Evolutionary conservation across 306 rosid genomes (phyloP).

Genomic region (Morella rubra): DNA sequence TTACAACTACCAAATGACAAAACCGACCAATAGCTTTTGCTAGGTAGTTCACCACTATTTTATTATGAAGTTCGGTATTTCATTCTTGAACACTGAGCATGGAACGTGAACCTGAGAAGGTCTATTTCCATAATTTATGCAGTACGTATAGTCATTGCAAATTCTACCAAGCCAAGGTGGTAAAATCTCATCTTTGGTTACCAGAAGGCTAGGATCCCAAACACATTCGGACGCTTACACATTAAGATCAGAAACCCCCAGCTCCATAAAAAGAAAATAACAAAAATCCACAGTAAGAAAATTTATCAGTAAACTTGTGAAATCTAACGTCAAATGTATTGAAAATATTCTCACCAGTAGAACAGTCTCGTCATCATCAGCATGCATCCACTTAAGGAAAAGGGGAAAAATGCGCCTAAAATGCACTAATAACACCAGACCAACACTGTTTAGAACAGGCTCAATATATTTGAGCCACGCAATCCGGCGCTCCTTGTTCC

Average conservation of each 20-base stretch:
- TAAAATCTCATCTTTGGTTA: background rate
- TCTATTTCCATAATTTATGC: constrained; percentile 1
- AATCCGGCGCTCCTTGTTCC: constrained; percentile 81
- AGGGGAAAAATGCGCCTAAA: constrained; percentile 85
- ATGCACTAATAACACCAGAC: constrained; percentile 77
- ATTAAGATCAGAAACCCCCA: background rate
- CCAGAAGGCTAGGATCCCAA: background rate
- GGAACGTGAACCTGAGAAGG: background rate
- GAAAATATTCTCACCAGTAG: constrained; percentile 55
- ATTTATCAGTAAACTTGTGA: constrained; percentile 4
- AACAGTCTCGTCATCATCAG: constrained; percentile 83
- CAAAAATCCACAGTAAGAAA: background rate
- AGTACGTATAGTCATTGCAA: background rate
- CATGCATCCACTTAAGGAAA: constrained; percentile 87
- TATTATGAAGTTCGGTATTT: background rate
- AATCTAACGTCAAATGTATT: background rate
- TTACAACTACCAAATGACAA: background rate
- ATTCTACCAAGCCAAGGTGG: background rate
- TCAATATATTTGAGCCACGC: constrained; percentile 74
- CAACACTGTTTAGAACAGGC: constrained; percentile 58
- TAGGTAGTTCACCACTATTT: background rate
- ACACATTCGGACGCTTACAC: background rate
- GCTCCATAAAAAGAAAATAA: background rate
- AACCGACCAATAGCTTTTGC: background rate
- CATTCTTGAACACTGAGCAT: background rate